Evolutionary conservation across 371 early-diverging fungal genomes (phyloP), one percentile per base, ranked within the genome.

Genomic region (Cokeromyces recurvatus): DNA sequence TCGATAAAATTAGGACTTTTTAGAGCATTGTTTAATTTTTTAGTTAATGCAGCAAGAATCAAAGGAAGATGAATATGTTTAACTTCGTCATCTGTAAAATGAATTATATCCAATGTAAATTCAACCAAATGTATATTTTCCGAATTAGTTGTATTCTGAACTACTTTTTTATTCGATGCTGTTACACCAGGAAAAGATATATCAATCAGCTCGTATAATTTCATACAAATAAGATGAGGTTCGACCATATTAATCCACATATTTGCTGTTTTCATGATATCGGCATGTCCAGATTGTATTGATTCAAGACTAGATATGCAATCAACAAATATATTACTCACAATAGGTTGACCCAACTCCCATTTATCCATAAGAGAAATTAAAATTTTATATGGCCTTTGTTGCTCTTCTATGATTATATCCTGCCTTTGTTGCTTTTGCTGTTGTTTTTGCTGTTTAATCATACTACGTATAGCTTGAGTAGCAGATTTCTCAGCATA

Each of bases 181-280:
- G 35, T 14, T 15, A 41, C 23, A 5, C 23, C 36, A 1, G 79
- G 72, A 17, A 79, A 74, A 36, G 66, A 58, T 4, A 64, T 61
- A 11, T 77, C 74, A 7, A 82, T 55, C 8, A 77, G 54, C 25
- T 74, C 75, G 23, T 82, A 80, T 0, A 89, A 58, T 43, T 87
- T 84, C 53, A 77, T 77, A 87, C 92, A 94, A 16, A 91, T 79
- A 25, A 86, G 52, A 37, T 82, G 82, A 7, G 94, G 92, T 41
- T 92, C 90, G 16, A 91, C 71, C 83, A 86, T 85, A 48, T 90
- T 89, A 42, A 95, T 69, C 71, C 93, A 87, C 90, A 91, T 92
- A 17, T 82, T 86, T 3, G 90, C 88, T 11, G 89, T 84, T 56
- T 86, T 87, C 15, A 86, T 62, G 16, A 92, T 60, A 77, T 88